Base-by-base conservation (phyloP, 768 basidiomycete species). In the Suillus paluster region DNA sequence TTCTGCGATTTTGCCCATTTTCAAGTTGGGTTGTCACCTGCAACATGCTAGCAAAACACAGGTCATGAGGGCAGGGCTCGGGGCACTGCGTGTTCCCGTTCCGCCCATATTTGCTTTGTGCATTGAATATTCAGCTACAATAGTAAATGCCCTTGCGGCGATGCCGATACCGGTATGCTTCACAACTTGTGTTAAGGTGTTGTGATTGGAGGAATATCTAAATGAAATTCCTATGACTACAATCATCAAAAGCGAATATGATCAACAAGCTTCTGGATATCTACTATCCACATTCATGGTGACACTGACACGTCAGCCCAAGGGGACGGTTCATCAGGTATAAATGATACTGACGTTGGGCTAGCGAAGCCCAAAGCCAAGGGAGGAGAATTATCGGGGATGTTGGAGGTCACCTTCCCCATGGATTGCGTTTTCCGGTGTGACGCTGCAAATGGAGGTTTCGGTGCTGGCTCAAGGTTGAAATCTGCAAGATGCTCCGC, bases 241-340 rank as follows among this genome's bases (percentile, higher is more conserved):
- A 55, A 27, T 39, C 38, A 55, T 25, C 14, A 38, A 39, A n/a
- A 36, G 21, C 23, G 30, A 19, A 36, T 38, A 54, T 39, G 12
- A 38, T 54, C 4, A 19, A 55, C 54, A 54, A 38, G 21, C 21
- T 23, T 54, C 36, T 9, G 15, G 21, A 54, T 36, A 25, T 36
- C 23, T 36, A n/a, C 49, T 50, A 50, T 12, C 4, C 44, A 68
- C 9, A 58, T 63, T 9, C 23, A 61, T 39, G 57, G 48, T 6
- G 64, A 57, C 34, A 57, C 52, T 11, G 54, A 50, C 64, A 56
- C 30, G 30, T 73, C 68, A 46, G 65, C 68, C 75, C 73, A 76
- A 25, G 73, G 73, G 9, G 75, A 75, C 36, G 75, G 71, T 17
- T 73, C 73, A 10, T 66, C 66, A n/a, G 64, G 64, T 57, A 71